A percentile compares a stretch with the other conserved stretches of the same genome.
Evolutionary conservation across 129 eudicot genomes (phyloP).

Genomic region (Escallonia rubra): DNA sequence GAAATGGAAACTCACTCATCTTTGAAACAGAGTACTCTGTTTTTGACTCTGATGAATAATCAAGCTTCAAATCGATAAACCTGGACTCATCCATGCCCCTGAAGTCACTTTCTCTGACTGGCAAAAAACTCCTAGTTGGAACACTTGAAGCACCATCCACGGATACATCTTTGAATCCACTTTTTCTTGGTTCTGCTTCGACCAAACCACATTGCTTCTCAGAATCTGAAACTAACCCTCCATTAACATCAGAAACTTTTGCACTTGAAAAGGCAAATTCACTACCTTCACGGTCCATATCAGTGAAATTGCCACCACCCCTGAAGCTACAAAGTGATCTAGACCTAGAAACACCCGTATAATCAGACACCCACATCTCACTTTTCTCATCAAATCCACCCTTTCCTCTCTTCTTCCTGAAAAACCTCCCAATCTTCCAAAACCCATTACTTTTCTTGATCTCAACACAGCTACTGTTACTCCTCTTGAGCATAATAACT

Average conservation of each 20-base stretch:
- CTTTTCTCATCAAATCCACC: constrained; percentile 40
- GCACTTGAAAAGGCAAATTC: constrained; percentile 67
- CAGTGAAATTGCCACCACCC: constrained; percentile 35
- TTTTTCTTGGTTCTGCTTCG: constrained; percentile 43
- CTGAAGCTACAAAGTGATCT: constrained; percentile 80
- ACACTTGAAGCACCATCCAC: constrained; percentile 27
- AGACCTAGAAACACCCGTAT: constrained; percentile 60
- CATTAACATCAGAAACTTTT: constrained; percentile 58
- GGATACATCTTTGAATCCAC: constrained; percentile 28
- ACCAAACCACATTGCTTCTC: neutral
- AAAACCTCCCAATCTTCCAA: constrained; percentile 71
- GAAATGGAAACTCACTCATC: constrained; percentile 27
- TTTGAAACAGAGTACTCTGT: constrained; percentile 37
- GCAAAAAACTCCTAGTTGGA: constrained; percentile 23
- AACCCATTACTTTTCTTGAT: constrained; percentile 54
- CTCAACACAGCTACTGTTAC: constrained; percentile 64
- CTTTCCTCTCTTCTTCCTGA: constrained; percentile 55
- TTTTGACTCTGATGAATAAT: constrained; percentile 42
- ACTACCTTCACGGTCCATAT: constrained; percentile 43
- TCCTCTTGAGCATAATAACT: constrained; percentile 53
- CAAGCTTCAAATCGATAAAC: constrained; percentile 75
- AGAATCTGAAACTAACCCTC: constrained; percentile 24
- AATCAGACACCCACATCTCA: constrained; percentile 47
- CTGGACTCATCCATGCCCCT: constrained; percentile 57
- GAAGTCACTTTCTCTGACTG: constrained; percentile 49